A percentile compares a stretch with the other conserved stretches of the same genome.
phyloP scores from a whole-genome alignment of 257 asterid species.

The Gentiana macrophylla region DNA sequence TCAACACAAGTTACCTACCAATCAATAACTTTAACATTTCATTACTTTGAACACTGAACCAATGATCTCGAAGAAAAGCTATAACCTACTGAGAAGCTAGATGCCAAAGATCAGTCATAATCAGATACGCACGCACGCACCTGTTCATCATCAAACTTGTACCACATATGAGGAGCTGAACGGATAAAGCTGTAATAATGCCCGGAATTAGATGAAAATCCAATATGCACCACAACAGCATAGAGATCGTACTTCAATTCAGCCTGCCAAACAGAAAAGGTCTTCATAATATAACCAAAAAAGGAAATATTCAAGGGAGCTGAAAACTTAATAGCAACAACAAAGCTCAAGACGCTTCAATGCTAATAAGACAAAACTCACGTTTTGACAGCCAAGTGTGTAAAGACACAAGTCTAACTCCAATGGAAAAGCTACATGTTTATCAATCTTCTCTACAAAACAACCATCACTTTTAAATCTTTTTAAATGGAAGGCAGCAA shows the following conservation, averaged over 20 bases:
- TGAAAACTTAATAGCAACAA: not conserved
- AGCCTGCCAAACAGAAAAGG: constrained; percentile 28
- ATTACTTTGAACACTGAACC: not conserved
- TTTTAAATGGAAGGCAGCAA: constrained; percentile 76
- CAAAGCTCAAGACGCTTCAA: not conserved
- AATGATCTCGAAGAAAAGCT: not conserved
- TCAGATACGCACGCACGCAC: constrained; percentile 17
- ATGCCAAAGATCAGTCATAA: no score
- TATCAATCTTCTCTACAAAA: constrained; percentile 71
- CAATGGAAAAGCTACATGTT: constrained; percentile 59
- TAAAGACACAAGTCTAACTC: constrained; percentile 64
- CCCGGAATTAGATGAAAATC: constrained; percentile 64
- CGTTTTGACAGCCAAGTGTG: constrained; percentile 33
- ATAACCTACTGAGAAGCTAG: no score
- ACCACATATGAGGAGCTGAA: constrained; percentile 52
- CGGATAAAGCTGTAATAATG: constrained; percentile 81
- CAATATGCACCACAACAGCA: constrained; percentile 83
- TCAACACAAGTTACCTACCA: constrained; percentile 44
- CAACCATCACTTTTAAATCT: constrained; percentile 79
- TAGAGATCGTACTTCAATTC: constrained; percentile 56
- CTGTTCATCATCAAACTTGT: constrained; percentile 76
- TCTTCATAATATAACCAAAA: not conserved
- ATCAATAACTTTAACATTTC: constrained; percentile 1
- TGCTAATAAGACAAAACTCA: constrained; percentile 19
- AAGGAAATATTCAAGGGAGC: not conserved